phyloP scores from a whole-genome alignment of 345 rosid species.

The Atalantia buxifolia region DNA sequence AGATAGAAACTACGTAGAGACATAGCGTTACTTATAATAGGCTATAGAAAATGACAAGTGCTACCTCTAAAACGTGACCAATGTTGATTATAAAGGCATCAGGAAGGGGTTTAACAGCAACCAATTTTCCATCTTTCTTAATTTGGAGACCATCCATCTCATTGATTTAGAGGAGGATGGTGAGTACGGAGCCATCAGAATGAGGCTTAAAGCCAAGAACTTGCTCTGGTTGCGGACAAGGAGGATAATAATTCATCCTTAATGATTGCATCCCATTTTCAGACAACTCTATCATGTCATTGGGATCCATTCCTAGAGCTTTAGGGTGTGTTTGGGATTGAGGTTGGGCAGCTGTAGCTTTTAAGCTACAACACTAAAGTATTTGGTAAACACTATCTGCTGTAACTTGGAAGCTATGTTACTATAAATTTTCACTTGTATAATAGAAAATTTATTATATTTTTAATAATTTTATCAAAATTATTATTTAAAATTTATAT shows the following conservation, averaged over 20 bases:
- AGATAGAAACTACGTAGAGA: too few species aligned
- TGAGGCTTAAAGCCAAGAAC: conserved; percentile 47
- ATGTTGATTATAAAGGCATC: conserved; percentile 53
- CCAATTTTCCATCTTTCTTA: conserved; percentile 42
- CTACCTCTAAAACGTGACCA: conserved; percentile 45
- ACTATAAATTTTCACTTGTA: too few species aligned
- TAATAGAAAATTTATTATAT: too few species aligned
- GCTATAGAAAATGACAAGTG: not conserved
- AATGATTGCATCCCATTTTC: conserved; percentile 33
- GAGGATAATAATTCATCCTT: conserved; percentile 61
- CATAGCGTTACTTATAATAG: too few species aligned
- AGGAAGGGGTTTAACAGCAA: conserved; percentile 43
- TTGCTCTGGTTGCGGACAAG: conserved; percentile 56
- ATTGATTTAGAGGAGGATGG: conserved; percentile 46
- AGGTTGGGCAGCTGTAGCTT: too few species aligned
- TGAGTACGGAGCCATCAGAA: conserved; percentile 50
- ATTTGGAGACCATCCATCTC: conserved; percentile 59
- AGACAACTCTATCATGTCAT: conserved; percentile 15
- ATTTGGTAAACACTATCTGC: too few species aligned
- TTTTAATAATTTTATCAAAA: too few species aligned
- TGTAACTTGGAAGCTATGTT: too few species aligned
- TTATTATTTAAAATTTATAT: too few species aligned
- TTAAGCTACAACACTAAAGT: too few species aligned
- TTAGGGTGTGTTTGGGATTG: too few species aligned
- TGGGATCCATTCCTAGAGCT: not conserved